Evolutionary conservation across 345 rosid genomes (phyloP).

Genomic region (Cardamine occulta): DNA sequence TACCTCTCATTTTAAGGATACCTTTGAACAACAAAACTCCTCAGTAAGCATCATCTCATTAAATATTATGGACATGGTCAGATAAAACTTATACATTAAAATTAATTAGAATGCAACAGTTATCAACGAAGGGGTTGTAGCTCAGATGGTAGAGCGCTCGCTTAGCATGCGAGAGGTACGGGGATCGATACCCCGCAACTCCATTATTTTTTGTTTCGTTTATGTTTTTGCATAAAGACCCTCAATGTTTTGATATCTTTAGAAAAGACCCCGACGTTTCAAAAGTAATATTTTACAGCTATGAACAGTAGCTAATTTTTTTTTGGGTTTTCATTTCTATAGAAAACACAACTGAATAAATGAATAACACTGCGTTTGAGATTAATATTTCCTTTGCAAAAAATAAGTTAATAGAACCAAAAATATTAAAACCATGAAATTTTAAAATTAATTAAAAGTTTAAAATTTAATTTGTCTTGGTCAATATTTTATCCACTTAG

Average conservation of each 20-base stretch:
- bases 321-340: no score
- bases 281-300: not conserved
- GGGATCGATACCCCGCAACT: constrained; percentile 48
- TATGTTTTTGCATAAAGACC: not conserved
- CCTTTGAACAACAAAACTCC: not conserved
- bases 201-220: not conserved
- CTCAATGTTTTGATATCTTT: not conserved
- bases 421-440: no score
- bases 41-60: no score
- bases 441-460: no score
- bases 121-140: constrained; percentile 58
- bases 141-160: constrained; percentile 97
- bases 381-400: not conserved
- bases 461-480: no score
- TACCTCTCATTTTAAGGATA: not conserved
- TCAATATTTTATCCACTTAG: no score
- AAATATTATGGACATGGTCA: no score
- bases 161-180: constrained; percentile 93
- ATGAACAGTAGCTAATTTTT: not conserved
- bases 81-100: no score
- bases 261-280: not conserved
- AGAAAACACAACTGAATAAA: no score
- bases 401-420: no score
- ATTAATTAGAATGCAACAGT: no score
- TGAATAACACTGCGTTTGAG: not conserved